Percentiles rank a stretch among this genome's conserved stretches.
Evolutionary conservation across 495 filamentous ascomycete genomes (phyloP).

Genomic region (Clohesyomyces aquaticus): DNA sequence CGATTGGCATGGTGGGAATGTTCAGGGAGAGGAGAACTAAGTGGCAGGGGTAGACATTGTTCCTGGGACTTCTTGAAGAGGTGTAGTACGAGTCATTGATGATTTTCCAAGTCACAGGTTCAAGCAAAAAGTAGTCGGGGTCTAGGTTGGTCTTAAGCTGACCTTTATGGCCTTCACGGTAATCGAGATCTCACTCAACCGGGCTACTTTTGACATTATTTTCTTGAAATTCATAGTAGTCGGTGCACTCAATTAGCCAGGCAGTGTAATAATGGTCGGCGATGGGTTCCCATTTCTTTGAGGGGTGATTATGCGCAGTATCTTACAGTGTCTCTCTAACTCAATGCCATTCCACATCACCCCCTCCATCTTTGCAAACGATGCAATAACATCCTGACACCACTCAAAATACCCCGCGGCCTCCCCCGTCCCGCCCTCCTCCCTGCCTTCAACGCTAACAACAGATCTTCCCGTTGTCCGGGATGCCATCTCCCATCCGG

Average conservation of each 20-base stretch:
- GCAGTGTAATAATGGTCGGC: too few relatives aligned
- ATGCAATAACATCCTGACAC: constrained; percentile 17
- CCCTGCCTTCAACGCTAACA: constrained; percentile 22
- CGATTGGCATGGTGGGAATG: constrained; percentile 67
- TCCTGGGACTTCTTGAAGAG: neutral
- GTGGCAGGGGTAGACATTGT: constrained; percentile 56
- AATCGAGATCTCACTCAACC: too few relatives aligned
- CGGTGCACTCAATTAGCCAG: too few relatives aligned
- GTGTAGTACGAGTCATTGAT: neutral
- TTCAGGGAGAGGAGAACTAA: constrained; percentile 61
- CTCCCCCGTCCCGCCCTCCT: constrained; percentile 25
- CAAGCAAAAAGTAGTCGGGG: too few relatives aligned
- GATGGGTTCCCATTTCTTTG: too few relatives aligned
- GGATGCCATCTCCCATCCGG: constrained; percentile 35
- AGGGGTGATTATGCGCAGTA: too few relatives aligned
- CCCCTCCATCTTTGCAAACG: constrained; percentile 12
- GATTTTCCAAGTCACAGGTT: neutral
- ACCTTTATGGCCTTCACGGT: too few relatives aligned
- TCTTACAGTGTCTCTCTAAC: too few relatives aligned
- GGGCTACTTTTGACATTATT: too few relatives aligned
- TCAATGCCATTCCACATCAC: too few relatives aligned
- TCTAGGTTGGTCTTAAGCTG: too few relatives aligned
- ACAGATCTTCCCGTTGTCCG: constrained; percentile 18
- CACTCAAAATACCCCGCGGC: constrained; percentile 20
- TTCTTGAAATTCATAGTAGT: too few relatives aligned